Base-by-base conservation (phyloP, 768 basidiomycete species). In the Jaapia argillacea region DNA sequence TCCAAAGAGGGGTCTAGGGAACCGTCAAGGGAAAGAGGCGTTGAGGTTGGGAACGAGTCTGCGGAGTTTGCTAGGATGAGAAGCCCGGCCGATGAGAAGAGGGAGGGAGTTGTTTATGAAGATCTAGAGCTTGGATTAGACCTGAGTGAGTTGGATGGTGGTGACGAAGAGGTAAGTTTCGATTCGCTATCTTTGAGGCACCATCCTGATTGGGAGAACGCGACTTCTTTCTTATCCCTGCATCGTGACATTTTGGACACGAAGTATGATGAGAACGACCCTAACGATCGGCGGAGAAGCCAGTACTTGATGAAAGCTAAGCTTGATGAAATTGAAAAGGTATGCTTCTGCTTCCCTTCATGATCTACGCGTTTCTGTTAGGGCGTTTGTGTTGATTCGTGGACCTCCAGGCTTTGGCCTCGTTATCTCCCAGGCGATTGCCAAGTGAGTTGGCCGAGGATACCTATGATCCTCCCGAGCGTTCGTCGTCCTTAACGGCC, bases 271-370 rank as follows among this genome's bases (percentile, higher is more conserved):
- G 73, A 77, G 36, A 66, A 76, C 50, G 85, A 86, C 52, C 80
- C 81, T 36, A 69, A 85, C 53, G 85, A 86, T 60, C 72, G 75
- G 46, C 72, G 85, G 33, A 74, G 72, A 54, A 88, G 85, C 57
- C 86, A 88, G 51, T 72, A 77, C 50, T 61, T 81, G 35, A 77
- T 89, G 78, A 77, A 70, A 51, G 77, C 79, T 14, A 74, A 82
- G 56, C 63, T 90, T 20, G 87, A 90, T 55, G 81, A 83, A 59
- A 82, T 90, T 38, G 86, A 90, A 56, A 72, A 72, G 69, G 85
- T 72, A 38, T 24, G 51, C 37, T 7, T 7, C 10, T 33, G 28
- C 28, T 33, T 10, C 28, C 16, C 10, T 16, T 33, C 10, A 33
- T 33, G 28, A 10, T 10, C 10, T 10, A 10, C 16, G 10, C 28